Evolutionary conservation across 257 asterid species (phyloP).

Genomic region (Leonotis leonurus): DNA sequence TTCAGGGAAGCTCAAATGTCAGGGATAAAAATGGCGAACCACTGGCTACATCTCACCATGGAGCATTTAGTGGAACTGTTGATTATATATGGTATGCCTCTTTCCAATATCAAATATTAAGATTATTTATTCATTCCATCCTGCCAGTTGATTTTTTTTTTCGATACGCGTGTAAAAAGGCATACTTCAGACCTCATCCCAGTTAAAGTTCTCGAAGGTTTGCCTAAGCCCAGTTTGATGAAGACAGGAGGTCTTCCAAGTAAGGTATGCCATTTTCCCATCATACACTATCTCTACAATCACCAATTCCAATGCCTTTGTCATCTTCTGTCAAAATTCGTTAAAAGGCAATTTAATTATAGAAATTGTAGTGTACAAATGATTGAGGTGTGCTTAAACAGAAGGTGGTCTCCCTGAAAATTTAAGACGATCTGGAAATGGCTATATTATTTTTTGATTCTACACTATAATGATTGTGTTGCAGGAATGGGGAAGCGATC

Average conservation of each 20-base stretch:
- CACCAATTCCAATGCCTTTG: no score
- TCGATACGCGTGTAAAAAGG: conserved; percentile 41
- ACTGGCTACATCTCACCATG: conserved; percentile 63
- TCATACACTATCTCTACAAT: neutral
- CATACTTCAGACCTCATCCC: conserved; percentile 67
- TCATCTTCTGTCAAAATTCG: no score
- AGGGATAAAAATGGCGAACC: conserved; percentile 81
- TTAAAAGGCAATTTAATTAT: no score
- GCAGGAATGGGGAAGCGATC: conserved; percentile 95
- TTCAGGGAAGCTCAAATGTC: conserved; percentile 56
- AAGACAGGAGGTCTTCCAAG: conserved; percentile 71
- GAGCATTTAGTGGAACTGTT: conserved; percentile 67
- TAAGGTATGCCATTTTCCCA: conserved; percentile 37
- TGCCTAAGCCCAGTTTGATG: conserved; percentile 37
- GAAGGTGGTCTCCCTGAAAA: no score
- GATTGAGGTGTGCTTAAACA: no score
- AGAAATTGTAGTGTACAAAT: no score
- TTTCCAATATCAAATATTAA: neutral
- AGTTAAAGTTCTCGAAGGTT: conserved; percentile 70
- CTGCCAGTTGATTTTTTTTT: neutral
- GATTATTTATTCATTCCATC: neutral
- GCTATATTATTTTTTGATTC: neutral
- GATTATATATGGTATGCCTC: conserved; percentile 76
- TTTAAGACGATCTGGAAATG: neutral
- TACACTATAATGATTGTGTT: neutral